These are phyloP conservation scores for Lentinus tigrinus DNA, from an alignment of 768 basidiomycete species.

Conservation along the genomic window DNA sequence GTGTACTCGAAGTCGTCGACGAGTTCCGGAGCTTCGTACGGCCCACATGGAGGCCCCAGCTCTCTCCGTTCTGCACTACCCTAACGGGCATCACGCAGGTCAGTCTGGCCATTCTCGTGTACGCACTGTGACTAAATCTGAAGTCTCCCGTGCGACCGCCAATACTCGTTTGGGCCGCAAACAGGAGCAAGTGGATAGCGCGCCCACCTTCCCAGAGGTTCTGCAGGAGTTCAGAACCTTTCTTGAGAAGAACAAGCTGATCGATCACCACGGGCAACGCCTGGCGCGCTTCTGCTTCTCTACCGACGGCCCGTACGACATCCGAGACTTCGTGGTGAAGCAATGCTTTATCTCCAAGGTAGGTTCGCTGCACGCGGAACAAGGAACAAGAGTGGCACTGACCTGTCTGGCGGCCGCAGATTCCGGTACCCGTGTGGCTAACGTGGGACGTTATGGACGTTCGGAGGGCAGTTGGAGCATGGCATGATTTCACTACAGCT, in stretches of 20 bases:
- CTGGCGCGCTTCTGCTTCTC: constrained; percentile 77
- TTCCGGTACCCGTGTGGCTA: constrained; percentile 72
- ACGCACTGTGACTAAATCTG: background rate
- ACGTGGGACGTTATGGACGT: constrained; percentile 75
- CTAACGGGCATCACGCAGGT: constrained; percentile 96
- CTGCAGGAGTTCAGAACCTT: constrained; percentile 63
- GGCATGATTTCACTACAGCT: constrained; percentile 25
- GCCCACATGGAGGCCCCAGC: constrained; percentile 81
- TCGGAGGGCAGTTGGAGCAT: constrained; percentile 54
- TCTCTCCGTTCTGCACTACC: constrained; percentile 81
- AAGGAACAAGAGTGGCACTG: constrained; percentile 5
- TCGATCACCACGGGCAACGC: constrained; percentile 57
- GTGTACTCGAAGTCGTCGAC: constrained; percentile 64
- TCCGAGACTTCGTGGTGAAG: constrained; percentile 84
- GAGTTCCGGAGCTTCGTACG: constrained; percentile 88
- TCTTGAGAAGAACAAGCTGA: constrained; percentile 67
- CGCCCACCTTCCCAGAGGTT: constrained; percentile 75
- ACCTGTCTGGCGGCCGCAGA: constrained; percentile 34
- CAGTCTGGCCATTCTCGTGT: constrained; percentile 27
- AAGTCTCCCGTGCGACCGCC: constrained; percentile 1
- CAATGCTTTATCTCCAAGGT: constrained; percentile 88
- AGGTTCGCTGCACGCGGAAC: constrained; percentile 20
- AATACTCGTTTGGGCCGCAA: background rate
- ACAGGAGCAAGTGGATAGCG: constrained; percentile 76
- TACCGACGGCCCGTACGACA: constrained; percentile 80